phyloP scores from a whole-genome alignment of 371 early-diverging fungal genomes.

The Paraphysoderma sedebokerense region DNA sequence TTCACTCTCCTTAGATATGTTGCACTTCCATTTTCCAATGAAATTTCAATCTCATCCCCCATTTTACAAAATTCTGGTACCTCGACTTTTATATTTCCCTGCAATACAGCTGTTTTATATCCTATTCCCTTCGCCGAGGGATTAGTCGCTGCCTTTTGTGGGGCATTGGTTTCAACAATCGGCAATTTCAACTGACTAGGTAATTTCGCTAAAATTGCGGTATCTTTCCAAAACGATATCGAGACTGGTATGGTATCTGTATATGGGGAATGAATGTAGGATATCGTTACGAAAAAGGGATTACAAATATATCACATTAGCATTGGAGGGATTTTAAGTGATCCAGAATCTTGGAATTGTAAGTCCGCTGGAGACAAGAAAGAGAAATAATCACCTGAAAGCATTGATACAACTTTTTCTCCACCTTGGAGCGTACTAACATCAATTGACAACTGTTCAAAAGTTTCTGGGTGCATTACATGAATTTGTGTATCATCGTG shows the following conservation, averaged over 20 bases:
- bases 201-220: conserved; percentile 1
- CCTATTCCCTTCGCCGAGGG: conserved; percentile 1
- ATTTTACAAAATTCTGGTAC: conserved; percentile 2
- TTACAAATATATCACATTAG: too few relatives aligned
- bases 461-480: not conserved
- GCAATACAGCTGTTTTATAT: not conserved
- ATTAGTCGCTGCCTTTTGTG: not conserved
- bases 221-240: not conserved
- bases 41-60: not conserved
- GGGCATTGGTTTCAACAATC: not conserved
- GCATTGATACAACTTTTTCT: not conserved
- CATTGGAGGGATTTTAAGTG: too few relatives aligned
- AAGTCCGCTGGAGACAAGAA: too few relatives aligned
- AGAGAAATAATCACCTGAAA: not conserved
- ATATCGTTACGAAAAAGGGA: too few relatives aligned
- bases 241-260: not conserved
- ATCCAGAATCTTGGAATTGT: too few relatives aligned
- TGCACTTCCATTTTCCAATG: not conserved
- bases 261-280: too few relatives aligned
- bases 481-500: not conserved
- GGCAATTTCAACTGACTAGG: not conserved
- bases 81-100: not conserved
- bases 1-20: not conserved
- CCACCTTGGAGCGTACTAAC: not conserved
- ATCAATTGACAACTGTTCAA: not conserved